phyloP scores from a whole-genome alignment of 2,329 filamentous ascomycete genomes.

The Fusarium caatingaense region DNA sequence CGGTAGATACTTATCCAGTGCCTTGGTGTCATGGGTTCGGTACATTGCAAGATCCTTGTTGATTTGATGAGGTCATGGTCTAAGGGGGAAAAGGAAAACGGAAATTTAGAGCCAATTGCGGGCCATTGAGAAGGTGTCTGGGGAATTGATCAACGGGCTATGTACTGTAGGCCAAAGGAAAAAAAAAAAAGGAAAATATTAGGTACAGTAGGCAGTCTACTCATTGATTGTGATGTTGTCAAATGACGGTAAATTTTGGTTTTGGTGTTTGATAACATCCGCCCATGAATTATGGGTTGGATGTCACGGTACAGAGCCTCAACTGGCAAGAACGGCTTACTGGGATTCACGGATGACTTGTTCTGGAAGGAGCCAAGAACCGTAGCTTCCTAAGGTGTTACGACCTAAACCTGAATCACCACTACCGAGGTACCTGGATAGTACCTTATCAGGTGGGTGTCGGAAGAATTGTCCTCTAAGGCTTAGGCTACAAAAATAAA shows the following conservation, averaged over 20 bases:
- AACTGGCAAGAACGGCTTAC: constrained; percentile 19
- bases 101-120: constrained; percentile 34
- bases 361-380: constrained; percentile 37
- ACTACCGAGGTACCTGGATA: not conserved
- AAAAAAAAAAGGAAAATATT: constrained; percentile 1
- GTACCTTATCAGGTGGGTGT: too few species aligned
- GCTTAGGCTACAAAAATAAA: too few species aligned
- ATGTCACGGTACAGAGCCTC: not conserved
- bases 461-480: too few species aligned
- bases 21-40: constrained; percentile 13
- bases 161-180: constrained; percentile 3
- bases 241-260: constrained; percentile 3
- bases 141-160: constrained; percentile 30
- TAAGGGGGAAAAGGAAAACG: constrained; percentile 23
- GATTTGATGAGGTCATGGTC: constrained; percentile 43
- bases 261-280: not conserved
- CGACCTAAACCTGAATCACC: too few species aligned
- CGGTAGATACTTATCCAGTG: constrained; percentile 1
- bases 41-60: constrained; percentile 1
- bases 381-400: not conserved
- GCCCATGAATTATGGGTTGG: not conserved
- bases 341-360: constrained; percentile 4
- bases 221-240: not conserved
- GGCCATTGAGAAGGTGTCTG: constrained; percentile 22
- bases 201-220: not conserved